phyloP scores from a whole-genome alignment of 2,329 filamentous ascomycete species.

The Sclerotinia trifoliorum region DNA sequence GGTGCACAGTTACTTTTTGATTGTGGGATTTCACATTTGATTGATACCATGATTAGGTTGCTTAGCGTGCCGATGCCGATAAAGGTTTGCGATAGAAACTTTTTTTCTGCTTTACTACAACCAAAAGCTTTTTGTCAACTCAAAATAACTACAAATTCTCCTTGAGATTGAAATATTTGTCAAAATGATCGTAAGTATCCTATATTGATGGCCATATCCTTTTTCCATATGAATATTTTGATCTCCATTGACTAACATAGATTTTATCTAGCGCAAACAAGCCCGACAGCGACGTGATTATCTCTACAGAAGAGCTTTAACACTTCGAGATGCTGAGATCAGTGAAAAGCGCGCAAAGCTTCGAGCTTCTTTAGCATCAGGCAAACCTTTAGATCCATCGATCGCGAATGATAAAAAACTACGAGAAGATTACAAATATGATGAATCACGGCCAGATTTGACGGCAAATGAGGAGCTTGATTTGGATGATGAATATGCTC shows the following conservation, averaged over 20 bases:
- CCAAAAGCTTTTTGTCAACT: not conserved
- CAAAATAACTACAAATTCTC: not conserved
- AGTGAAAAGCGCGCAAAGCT: conserved; percentile 87
- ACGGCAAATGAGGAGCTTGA: conserved; percentile 68
- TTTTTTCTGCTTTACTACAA: conserved; percentile 5
- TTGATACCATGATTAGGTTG: not conserved
- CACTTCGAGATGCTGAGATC: conserved; percentile 87
- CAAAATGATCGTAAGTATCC: conserved; percentile 35
- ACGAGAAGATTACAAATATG: conserved; percentile 87
- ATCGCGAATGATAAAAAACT: conserved; percentile 85
- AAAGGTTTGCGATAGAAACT: conserved; percentile 12
- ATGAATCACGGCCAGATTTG: conserved; percentile 74
- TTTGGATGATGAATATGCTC: conserved; percentile 85
- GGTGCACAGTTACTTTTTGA: conserved; percentile 13
- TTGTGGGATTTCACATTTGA: conserved; percentile 17
- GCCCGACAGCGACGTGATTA: conserved; percentile 80
- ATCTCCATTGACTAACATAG: conserved; percentile 7
- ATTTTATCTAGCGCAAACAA: conserved; percentile 58
- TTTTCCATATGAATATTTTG: not conserved
- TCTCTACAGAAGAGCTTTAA: conserved; percentile 84
- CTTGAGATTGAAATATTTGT: not conserved
- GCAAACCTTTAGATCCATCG: conserved; percentile 76
- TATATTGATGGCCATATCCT: not conserved
- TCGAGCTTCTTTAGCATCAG: conserved; percentile 80
- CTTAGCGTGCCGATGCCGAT: conserved; percentile 11